Conservation (phyloP, 1,139 yeast genomes). For the Wickerhamomyces sp. region DNA sequence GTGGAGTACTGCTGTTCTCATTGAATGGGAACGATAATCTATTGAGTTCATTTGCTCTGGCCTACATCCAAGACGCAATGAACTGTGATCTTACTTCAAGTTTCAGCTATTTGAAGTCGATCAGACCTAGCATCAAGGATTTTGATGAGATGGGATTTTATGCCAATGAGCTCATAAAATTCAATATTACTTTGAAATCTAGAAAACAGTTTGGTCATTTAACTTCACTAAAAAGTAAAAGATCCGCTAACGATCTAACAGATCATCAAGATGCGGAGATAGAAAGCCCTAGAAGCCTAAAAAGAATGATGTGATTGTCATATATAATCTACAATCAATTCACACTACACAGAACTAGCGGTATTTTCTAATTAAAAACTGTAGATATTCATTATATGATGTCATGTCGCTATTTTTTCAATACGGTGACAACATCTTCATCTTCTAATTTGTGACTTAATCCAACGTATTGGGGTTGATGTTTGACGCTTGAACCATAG, state of each 20-base stretch:
- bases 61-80: constrained; percentile 20
- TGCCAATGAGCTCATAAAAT: constrained; percentile 20
- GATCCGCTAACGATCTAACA: constrained; percentile 19
- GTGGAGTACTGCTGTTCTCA: constrained; percentile 22
- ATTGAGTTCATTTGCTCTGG: constrained; percentile 17
- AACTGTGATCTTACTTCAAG: constrained; percentile 20
- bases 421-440: constrained; percentile 94
- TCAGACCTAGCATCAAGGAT: constrained; percentile 21
- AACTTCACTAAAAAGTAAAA: constrained; percentile 14
- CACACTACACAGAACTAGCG: background rate
- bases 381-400: background rate
- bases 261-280: constrained; percentile 21
- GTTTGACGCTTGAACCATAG: constrained; percentile 89
- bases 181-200: constrained; percentile 15
- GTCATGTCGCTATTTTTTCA: constrained; percentile 47
- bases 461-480: constrained; percentile 97
- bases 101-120: constrained; percentile 18
- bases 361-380: too few species aligned
- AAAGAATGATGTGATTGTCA: constrained; percentile 13
- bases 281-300: constrained; percentile 19
- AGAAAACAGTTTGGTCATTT: constrained; percentile 14
- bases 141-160: constrained; percentile 21
- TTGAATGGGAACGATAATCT: constrained; percentile 25
- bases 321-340: background rate
- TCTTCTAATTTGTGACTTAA: constrained; percentile 76